These are phyloP conservation scores for Pseudocercospora cruenta DNA, from an alignment of 2,329 filamentous ascomycete species.

Conservation along the genomic window DNA sequence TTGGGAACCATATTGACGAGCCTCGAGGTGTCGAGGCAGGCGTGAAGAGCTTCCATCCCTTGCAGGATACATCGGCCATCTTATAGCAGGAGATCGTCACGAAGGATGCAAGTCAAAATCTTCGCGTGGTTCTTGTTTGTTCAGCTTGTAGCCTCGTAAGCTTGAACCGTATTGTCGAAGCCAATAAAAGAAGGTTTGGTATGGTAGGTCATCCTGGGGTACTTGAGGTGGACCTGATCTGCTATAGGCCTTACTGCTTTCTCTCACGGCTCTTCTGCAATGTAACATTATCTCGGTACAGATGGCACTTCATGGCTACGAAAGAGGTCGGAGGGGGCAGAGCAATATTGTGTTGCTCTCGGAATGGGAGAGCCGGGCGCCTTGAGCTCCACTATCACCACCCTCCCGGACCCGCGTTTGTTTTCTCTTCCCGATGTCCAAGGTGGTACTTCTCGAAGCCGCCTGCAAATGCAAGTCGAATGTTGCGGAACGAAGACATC, in stretches of 20 bases:
- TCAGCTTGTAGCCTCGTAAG: not conserved
- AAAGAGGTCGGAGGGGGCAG: no score
- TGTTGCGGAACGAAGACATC: not conserved
- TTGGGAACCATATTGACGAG: slow-evolving; percentile 6
- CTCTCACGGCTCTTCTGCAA: not conserved
- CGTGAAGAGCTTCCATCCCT: not conserved
- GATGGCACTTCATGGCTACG: not conserved
- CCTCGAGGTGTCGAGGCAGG: not conserved
- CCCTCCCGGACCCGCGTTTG: not conserved
- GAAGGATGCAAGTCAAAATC: not conserved
- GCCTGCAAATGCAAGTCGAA: not conserved
- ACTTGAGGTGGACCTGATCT: not conserved
- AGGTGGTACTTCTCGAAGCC: not conserved
- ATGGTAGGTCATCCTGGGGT: slow-evolving; percentile 7
- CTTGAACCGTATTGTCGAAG: not conserved
- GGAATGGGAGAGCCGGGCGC: not conserved
- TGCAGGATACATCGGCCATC: not conserved
- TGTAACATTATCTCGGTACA: not conserved
- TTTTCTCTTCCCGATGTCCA: not conserved
- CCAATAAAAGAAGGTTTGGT: not conserved
- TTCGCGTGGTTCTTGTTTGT: not conserved
- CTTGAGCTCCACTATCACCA: not conserved
- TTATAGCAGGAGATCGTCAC: not conserved
- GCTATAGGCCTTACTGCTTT: not conserved
- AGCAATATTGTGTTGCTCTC: not conserved